Conservation (phyloP, 1,284 basidiomycete species). For the Malassezia nana region DNA sequence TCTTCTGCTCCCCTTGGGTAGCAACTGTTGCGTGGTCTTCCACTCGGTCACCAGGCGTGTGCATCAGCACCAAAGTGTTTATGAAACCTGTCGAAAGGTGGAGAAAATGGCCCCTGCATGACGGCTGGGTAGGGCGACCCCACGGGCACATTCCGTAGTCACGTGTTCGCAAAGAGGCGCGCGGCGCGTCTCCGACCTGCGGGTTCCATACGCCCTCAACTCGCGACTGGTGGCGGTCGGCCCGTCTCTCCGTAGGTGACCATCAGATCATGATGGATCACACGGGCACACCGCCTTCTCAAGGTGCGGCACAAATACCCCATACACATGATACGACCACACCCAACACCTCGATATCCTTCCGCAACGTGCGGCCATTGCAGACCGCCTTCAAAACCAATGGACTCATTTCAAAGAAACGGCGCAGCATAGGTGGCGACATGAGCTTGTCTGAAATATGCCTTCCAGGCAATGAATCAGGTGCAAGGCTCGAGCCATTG, state of each 20-base stretch:
- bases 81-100: neutral
- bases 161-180: neutral
- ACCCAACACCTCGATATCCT: conserved; percentile 46
- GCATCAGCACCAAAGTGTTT: neutral
- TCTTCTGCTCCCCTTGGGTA: neutral
- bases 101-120: neutral
- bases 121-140: neutral
- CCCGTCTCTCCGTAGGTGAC: neutral
- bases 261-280: neutral
- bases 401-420: conserved; percentile 49
- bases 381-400: conserved; percentile 50
- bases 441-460: neutral
- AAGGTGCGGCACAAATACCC: neutral
- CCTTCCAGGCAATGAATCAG: neutral
- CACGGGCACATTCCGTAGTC: neutral
- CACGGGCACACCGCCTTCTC: neutral
- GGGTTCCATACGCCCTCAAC: neutral
- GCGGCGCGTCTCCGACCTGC: neutral
- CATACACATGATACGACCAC: neutral
- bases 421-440: neutral
- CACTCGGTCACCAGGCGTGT: neutral
- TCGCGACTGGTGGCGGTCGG: neutral
- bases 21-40: neutral
- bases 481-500: neutral
- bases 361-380: conserved; percentile 50